Conservation (phyloP, 257 asterid genomes). For the Thymus mandschuricus region DNA sequence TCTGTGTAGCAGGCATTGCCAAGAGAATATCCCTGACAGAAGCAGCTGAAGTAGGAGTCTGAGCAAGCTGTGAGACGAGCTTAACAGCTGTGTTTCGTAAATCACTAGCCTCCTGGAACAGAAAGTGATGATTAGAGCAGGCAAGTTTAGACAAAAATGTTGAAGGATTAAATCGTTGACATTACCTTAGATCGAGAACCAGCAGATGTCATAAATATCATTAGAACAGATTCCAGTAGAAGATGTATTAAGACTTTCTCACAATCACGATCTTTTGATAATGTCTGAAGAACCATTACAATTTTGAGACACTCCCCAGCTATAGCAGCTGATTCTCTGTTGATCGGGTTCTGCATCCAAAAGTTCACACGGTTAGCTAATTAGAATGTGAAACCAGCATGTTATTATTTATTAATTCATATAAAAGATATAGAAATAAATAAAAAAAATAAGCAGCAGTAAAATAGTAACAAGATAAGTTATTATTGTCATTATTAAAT, state of each 20-base stretch:
- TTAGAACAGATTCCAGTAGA: conserved; percentile 77
- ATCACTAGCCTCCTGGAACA: conserved; percentile 68
- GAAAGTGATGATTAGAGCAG: conserved; percentile 33
- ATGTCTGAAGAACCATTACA: conserved; percentile 73
- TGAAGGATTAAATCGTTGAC: conserved; percentile 12
- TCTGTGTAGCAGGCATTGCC: conserved; percentile 70
- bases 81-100: conserved; percentile 58
- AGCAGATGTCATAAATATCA: conserved; percentile 63
- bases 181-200: conserved; percentile 66
- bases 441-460: neutral
- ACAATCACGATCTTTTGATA: conserved; percentile 58
- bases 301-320: conserved; percentile 89
- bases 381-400: conserved; percentile 29
- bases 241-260: conserved; percentile 72
- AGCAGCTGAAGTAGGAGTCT: conserved; percentile 72
- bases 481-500: neutral
- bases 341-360: conserved; percentile 62
- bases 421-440: too few species aligned
- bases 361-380: conserved; percentile 35
- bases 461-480: neutral
- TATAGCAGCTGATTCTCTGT: conserved; percentile 70
- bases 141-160: conserved; percentile 25
- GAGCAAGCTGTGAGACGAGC: conserved; percentile 95
- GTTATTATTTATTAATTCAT: neutral
- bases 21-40: conserved; percentile 73